Evolutionary conservation across 2,329 filamentous ascomycete species (phyloP).

Genomic region (Pyrenophora graminea): DNA sequence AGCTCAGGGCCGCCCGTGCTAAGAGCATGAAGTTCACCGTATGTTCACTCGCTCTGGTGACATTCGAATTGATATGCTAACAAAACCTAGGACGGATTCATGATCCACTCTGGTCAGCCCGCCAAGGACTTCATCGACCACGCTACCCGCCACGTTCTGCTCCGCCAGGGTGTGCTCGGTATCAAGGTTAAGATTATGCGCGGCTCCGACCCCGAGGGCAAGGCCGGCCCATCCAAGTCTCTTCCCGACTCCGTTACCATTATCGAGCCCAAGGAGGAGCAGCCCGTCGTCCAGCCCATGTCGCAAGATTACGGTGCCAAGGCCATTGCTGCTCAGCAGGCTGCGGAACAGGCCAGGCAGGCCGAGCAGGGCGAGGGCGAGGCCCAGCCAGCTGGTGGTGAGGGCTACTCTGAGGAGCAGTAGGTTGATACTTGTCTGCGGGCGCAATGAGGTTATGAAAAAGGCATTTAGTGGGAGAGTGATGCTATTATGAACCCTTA

Average conservation of each 20-base stretch:
- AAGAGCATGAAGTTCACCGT: slow-evolving; percentile 99
- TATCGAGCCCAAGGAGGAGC: slow-evolving; percentile 99
- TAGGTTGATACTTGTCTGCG: slow-evolving; percentile 27
- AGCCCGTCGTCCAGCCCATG: slow-evolving; percentile 89
- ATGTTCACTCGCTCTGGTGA: slow-evolving; percentile 38
- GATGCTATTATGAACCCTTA: slow-evolving; percentile 31
- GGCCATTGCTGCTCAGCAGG: slow-evolving; percentile 70
- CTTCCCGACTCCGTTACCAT: slow-evolving; percentile 98
- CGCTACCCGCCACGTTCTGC: slow-evolving; percentile 98
- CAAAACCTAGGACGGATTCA: slow-evolving; percentile 80
- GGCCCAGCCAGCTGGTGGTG: slow-evolving; percentile 40
- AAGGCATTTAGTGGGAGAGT: slow-evolving; percentile 35
- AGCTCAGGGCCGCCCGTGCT: slow-evolving; percentile 97
- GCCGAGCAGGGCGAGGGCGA: slow-evolving; percentile 62
- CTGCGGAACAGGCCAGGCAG: slow-evolving; percentile 64
- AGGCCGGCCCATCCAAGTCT: slow-evolving; percentile 95
- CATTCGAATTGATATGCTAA: slow-evolving; percentile 20
- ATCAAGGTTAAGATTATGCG: slow-evolving; percentile 99
- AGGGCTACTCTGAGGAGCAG: slow-evolving; percentile 43
- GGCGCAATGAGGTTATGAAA: slow-evolving; percentile 38
- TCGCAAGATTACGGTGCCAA: slow-evolving; percentile 99
- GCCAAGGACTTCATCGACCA: slow-evolving; percentile 99
- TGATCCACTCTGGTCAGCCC: slow-evolving; percentile 99
- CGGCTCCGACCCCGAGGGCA: slow-evolving; percentile 98
- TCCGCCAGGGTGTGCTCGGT: slow-evolving; percentile 98